Evolutionary conservation across 2,329 filamentous ascomycete species (phyloP).

Genomic region (Arachnopeziza araneosa): DNA sequence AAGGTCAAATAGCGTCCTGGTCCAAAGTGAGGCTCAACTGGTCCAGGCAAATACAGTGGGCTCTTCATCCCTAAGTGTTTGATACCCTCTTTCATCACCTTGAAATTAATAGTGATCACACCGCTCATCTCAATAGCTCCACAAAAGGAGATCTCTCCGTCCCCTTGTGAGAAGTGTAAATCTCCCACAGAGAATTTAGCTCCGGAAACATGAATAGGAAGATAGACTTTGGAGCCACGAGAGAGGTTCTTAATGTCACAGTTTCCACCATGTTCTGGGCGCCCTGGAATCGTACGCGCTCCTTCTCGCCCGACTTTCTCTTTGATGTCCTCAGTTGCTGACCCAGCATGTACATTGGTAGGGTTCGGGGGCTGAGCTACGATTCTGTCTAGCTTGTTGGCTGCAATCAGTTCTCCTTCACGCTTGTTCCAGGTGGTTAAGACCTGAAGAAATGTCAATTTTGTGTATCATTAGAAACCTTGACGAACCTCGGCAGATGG

Average conservation of each 20-base stretch:
- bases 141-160: conserved; percentile 86
- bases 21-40: conserved; percentile 82
- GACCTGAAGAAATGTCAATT: conserved; percentile 35
- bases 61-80: conserved; percentile 69
- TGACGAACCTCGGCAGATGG: conserved; percentile 51
- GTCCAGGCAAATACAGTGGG: conserved; percentile 80
- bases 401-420: conserved; percentile 72
- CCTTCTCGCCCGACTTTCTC: conserved; percentile 70
- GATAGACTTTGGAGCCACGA: conserved; percentile 73
- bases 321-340: conserved; percentile 50
- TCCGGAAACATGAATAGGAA: conserved; percentile 79
- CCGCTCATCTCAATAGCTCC: conserved; percentile 94
- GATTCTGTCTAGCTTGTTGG: conserved; percentile 58
- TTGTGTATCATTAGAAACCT: background rate
- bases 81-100: conserved; percentile 77
- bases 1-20: conserved; percentile 79
- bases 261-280: conserved; percentile 60
- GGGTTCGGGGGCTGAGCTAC: conserved; percentile 75
- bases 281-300: conserved; percentile 75
- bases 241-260: conserved; percentile 88
- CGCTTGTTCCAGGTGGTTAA: conserved; percentile 79
- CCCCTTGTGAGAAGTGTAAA: conserved; percentile 80
- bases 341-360: conserved; percentile 67
- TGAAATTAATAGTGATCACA: conserved; percentile 84
- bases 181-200: conserved; percentile 91